These are phyloP conservation scores for Pontederia paniculata DNA, from an alignment of 176 grass and related monocot species.

Conservation along the genomic window DNA sequence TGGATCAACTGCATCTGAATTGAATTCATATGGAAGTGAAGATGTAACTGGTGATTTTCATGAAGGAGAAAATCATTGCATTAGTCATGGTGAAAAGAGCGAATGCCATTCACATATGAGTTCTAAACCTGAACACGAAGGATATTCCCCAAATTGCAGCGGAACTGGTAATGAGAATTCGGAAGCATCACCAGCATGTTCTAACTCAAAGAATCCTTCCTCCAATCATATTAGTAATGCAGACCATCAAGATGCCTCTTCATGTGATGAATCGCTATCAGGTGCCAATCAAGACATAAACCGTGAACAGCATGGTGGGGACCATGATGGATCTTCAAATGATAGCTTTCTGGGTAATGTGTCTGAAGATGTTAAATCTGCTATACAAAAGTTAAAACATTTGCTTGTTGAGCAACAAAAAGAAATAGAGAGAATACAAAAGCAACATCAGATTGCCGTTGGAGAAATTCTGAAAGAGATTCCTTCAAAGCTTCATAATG, in stretches of 20 bases:
- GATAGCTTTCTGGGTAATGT: too few species aligned
- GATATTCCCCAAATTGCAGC: neutral
- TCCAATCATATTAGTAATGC: neutral
- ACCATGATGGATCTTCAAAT: too few species aligned
- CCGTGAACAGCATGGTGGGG: too few species aligned
- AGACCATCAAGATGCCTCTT: neutral
- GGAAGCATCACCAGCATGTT: neutral
- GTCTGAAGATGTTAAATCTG: too few species aligned
- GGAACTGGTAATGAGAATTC: neutral
- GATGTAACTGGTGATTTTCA: conserved; percentile 15
- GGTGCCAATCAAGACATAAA: too few species aligned
- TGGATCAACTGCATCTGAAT: conserved; percentile 6
- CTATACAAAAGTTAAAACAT: too few species aligned
- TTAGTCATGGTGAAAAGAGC: neutral
- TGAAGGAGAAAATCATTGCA: neutral
- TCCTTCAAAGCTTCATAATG: too few species aligned
- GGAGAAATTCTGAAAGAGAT: too few species aligned
- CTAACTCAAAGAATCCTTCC: neutral
- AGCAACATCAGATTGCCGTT: too few species aligned
- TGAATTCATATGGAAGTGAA: conserved; percentile 4
- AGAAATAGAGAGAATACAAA: too few species aligned
- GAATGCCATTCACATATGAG: neutral
- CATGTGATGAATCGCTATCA: too few species aligned
- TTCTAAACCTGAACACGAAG: neutral
- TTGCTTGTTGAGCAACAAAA: too few species aligned